These are phyloP conservation scores for Hysterangium stoloniferum DNA, from an alignment of 768 basidiomycete species.

Conservation along the genomic window DNA sequence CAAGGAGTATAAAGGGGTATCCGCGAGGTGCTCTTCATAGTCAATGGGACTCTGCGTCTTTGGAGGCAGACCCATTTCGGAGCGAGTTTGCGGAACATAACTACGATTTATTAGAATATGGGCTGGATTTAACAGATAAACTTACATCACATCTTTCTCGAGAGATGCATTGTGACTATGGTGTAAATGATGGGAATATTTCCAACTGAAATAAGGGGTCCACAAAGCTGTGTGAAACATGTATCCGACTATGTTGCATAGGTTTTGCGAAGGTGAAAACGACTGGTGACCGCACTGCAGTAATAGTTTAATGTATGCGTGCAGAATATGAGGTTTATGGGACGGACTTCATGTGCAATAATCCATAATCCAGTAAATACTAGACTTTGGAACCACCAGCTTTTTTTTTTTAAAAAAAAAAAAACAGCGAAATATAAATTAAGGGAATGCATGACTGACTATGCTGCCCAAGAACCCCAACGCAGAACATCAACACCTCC, in stretches of 20 bases:
- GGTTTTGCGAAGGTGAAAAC: slow-evolving; percentile 34
- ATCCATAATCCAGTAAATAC: slow-evolving; percentile 56
- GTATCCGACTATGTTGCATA: slow-evolving; percentile 42
- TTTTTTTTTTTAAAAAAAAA: slow-evolving; percentile 15
- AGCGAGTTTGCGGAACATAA: slow-evolving; percentile 54
- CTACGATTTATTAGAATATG: not conserved
- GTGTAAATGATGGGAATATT: slow-evolving; percentile 58
- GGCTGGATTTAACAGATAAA: slow-evolving; percentile 24
- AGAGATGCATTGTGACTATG: slow-evolving; percentile 68
- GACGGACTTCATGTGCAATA: slow-evolving; percentile 47
- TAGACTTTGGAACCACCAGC: slow-evolving; percentile 55
- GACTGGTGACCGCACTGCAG: slow-evolving; percentile 47
- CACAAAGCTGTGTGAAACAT: slow-evolving; percentile 12
- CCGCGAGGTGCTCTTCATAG: slow-evolving; percentile 21
- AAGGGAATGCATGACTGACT: slow-evolving; percentile 29
- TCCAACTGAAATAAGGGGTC: slow-evolving; percentile 18
- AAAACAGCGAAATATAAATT: not conserved
- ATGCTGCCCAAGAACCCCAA: slow-evolving; percentile 38
- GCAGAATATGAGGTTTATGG: not conserved
- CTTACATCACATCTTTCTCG: slow-evolving; percentile 70
- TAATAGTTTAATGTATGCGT: not conserved
- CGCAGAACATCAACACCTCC: slow-evolving; percentile 25
- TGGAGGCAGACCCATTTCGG: slow-evolving; percentile 42
- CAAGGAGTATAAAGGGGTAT: slow-evolving; percentile 25
- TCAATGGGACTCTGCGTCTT: slow-evolving; percentile 13